Evolutionary conservation across 2,329 filamentous ascomycete species (phyloP).

Genomic region (Claviceps cyperi): DNA sequence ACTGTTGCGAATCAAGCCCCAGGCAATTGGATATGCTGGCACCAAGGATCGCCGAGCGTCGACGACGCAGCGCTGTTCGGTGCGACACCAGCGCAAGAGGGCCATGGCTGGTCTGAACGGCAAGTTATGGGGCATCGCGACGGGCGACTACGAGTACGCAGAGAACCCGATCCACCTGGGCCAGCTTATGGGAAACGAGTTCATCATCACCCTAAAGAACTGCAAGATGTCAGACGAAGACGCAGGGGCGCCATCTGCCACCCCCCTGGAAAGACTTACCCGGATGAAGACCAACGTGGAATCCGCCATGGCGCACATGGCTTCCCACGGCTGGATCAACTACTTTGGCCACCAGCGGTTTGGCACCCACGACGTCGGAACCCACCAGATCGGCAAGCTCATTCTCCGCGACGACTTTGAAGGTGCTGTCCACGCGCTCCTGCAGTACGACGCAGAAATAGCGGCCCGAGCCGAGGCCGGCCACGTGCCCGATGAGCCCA

Average conservation of each 20-base stretch:
- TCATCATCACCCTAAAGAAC: slow-evolving; percentile 80
- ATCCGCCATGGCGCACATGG: slow-evolving; percentile 51
- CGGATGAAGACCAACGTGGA: slow-evolving; percentile 27
- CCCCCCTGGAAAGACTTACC: slow-evolving; percentile 16
- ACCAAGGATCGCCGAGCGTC: slow-evolving; percentile 85
- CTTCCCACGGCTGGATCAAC: slow-evolving; percentile 76
- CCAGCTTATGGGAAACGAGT: slow-evolving; percentile 79
- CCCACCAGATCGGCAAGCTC: slow-evolving; percentile 69
- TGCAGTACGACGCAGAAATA: slow-evolving; percentile 54
- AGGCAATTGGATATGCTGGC: slow-evolving; percentile 62
- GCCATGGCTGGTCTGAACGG: slow-evolving; percentile 51
- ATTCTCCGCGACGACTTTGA: slow-evolving; percentile 73
- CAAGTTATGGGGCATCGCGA: slow-evolving; percentile 45
- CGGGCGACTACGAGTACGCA: slow-evolving; percentile 74
- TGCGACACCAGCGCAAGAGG: slow-evolving; percentile 34
- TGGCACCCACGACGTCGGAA: slow-evolving; percentile 74
- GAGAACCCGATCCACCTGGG: slow-evolving; percentile 63
- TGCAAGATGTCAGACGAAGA: slow-evolving; percentile 44
- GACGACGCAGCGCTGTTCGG: slow-evolving; percentile 69
- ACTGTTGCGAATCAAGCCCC: slow-evolving; percentile 57
- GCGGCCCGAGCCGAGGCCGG: slow-evolving; percentile 29
- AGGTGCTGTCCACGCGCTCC: slow-evolving; percentile 62
- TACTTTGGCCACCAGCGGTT: slow-evolving; percentile 98
- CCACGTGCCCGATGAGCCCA: slow-evolving; percentile 27
- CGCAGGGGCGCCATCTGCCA: slow-evolving; percentile 4